Conservation (phyloP, 2,329 filamentous ascomycete species). For the Trichophyton schoenleinii region DNA sequence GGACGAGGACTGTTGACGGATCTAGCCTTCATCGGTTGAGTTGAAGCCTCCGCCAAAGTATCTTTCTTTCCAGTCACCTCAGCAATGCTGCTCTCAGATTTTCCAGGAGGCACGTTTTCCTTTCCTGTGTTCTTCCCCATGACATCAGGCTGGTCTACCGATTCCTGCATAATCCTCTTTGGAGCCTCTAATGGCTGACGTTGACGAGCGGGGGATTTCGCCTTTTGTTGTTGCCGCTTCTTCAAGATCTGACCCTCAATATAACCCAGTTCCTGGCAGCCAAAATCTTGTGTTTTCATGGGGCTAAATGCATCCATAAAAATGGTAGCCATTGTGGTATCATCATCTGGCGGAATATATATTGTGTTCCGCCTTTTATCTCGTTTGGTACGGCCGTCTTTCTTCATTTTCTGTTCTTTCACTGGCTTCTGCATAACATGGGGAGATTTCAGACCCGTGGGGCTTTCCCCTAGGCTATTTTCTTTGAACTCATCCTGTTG, state of each 20-base stretch:
- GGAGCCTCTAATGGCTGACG: conserved; percentile 39
- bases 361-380: conserved; percentile 27
- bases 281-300: conserved; percentile 20
- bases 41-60: not conserved
- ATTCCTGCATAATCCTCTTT: conserved; percentile 29
- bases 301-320: conserved; percentile 36
- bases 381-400: conserved; percentile 19
- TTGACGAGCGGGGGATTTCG: conserved; percentile 13
- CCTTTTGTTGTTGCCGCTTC: conserved; percentile 19
- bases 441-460: conserved; percentile 1
- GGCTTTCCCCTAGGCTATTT: not conserved
- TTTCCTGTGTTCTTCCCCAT: conserved; percentile 46
- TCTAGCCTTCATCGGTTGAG: not conserved
- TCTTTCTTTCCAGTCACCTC: not conserved
- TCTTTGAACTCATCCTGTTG: conserved; percentile 3
- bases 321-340: conserved; percentile 30
- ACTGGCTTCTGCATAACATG: conserved; percentile 10
- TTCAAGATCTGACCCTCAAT: conserved; percentile 25
- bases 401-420: conserved; percentile 9
- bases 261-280: conserved; percentile 20
- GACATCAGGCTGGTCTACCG: conserved; percentile 33
- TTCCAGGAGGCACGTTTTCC: conserved; percentile 48
- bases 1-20: not conserved
- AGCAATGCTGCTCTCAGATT: conserved; percentile 3
- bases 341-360: conserved; percentile 33